Evolutionary conservation across 2,329 filamentous ascomycete species (phyloP).

Genomic region (Fusarium gaditjirri): DNA sequence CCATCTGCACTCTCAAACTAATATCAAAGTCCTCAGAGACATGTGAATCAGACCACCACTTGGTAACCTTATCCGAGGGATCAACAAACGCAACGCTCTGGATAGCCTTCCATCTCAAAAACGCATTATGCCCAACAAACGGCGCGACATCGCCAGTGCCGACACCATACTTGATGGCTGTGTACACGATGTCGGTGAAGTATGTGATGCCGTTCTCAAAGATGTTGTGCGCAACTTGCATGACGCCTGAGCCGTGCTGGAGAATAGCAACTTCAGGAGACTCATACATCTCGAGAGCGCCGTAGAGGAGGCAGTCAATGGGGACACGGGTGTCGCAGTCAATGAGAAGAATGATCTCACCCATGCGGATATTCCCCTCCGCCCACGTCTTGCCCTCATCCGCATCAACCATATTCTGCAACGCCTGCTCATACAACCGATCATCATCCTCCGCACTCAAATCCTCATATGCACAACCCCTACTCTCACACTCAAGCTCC

Average conservation of each 20-base stretch:
- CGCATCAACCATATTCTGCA: constrained; percentile 59
- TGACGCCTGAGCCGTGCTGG: constrained; percentile 78
- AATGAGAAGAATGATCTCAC: constrained; percentile 69
- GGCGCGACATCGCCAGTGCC: constrained; percentile 77
- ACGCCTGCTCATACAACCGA: constrained; percentile 56
- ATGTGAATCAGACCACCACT: constrained; percentile 80
- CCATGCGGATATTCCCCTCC: constrained; percentile 65
- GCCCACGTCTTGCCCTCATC: constrained; percentile 65
- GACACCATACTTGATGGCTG: constrained; percentile 75
- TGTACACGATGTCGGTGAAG: constrained; percentile 83
- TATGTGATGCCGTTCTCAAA: constrained; percentile 81
- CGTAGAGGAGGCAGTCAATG: constrained; percentile 73
- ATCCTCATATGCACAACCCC: constrained; percentile 51
- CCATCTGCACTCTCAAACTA: constrained; percentile 75
- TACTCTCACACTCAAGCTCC: constrained; percentile 32
- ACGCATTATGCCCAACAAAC: constrained; percentile 82
- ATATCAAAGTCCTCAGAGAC: constrained; percentile 85
- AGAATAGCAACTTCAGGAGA: constrained; percentile 77
- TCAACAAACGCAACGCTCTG: constrained; percentile 41
- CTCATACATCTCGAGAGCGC: constrained; percentile 76
- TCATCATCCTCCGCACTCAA: constrained; percentile 56
- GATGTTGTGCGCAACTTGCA: constrained; percentile 77
- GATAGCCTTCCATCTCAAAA: constrained; percentile 71
- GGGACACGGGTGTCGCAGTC: constrained; percentile 75
- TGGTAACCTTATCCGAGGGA: constrained; percentile 61